A percentile compares a stretch with the other conserved stretches of the same genome.
Evolutionary conservation across 257 asterid species (phyloP).

Genomic region (Fraxinus cuspidata): DNA sequence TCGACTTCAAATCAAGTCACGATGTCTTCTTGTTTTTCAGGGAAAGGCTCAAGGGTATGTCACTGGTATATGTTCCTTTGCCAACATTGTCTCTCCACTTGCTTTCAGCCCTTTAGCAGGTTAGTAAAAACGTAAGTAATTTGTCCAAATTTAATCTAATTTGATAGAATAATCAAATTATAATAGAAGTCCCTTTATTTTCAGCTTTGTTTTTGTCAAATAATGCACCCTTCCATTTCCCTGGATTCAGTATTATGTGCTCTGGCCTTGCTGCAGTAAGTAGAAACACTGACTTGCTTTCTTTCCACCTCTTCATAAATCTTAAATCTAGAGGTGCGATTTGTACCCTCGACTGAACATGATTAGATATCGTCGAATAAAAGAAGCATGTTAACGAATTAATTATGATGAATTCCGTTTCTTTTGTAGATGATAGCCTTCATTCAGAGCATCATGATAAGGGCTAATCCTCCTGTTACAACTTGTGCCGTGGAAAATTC

Average conservation of each 20-base stretch:
- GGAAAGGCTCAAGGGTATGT: constrained; percentile 97
- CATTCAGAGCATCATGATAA: constrained; percentile 58
- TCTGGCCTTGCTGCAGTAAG: constrained; percentile 76
- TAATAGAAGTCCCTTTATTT: neutral
- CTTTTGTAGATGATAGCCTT: constrained; percentile 78
- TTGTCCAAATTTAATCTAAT: neutral
- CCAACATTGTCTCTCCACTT: constrained; percentile 72
- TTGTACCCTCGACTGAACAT: neutral
- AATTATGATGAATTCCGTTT: neutral
- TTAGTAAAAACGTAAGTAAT: constrained; percentile 17
- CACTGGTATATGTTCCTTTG: constrained; percentile 74
- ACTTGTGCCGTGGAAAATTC: constrained; percentile 11
- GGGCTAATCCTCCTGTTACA: constrained; percentile 34
- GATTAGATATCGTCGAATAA: neutral
- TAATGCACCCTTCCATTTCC: constrained; percentile 77
- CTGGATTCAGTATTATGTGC: constrained; percentile 87
- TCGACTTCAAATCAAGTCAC: neutral
- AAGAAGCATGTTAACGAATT: neutral
- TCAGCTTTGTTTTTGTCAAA: constrained; percentile 78
- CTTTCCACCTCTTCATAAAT: neutral
- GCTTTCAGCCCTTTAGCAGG: constrained; percentile 89
- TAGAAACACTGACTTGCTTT: neutral
- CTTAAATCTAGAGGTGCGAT: neutral
- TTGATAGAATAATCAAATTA: constrained; percentile 10
- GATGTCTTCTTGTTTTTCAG: constrained; percentile 25